Evolutionary conservation across 2,329 filamentous ascomycete genomes (phyloP).

Genomic region (Chaetomiaceae sp.): DNA sequence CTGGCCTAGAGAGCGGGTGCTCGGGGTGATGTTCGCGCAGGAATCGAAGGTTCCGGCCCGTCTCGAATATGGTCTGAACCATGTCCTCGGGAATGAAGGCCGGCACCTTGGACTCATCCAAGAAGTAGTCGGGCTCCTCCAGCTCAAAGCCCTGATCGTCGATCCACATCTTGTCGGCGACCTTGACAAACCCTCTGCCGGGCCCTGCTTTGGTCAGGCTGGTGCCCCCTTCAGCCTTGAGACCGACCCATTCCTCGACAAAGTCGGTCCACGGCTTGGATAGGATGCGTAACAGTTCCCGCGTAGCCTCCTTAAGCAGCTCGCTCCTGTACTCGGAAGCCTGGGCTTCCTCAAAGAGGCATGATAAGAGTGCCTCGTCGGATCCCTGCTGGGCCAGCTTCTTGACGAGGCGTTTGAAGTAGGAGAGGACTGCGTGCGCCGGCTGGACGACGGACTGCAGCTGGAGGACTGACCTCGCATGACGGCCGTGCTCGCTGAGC

Average conservation of each 20-base stretch:
- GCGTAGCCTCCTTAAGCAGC: slow-evolving; percentile 59
- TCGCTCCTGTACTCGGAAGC: slow-evolving; percentile 59
- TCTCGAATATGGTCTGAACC: slow-evolving; percentile 70
- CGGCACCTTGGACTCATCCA: slow-evolving; percentile 64
- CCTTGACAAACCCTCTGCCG: slow-evolving; percentile 56
- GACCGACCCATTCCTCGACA: slow-evolving; percentile 70
- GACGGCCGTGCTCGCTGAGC: slow-evolving; percentile 41
- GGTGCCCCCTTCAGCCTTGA: slow-evolving; percentile 54
- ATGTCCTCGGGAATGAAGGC: slow-evolving; percentile 68
- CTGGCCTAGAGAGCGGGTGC: slow-evolving; percentile 60
- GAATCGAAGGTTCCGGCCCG: slow-evolving; percentile 70
- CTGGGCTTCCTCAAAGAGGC: slow-evolving; percentile 58
- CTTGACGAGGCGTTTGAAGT: slow-evolving; percentile 48
- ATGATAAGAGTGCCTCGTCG: slow-evolving; percentile 60
- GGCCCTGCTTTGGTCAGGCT: slow-evolving; percentile 47
- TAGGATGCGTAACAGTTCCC: slow-evolving; percentile 53
- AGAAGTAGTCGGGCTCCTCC: slow-evolving; percentile 56
- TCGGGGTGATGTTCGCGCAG: slow-evolving; percentile 65
- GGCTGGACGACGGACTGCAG: slow-evolving; percentile 48
- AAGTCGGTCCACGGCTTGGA: slow-evolving; percentile 35
- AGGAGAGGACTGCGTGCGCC: slow-evolving; percentile 44
- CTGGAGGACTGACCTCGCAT: slow-evolving; percentile 47
- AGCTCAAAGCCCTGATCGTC: slow-evolving; percentile 57
- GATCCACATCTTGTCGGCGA: slow-evolving; percentile 49
- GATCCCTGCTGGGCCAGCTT: slow-evolving; percentile 41